A percentile compares a stretch with the other conserved stretches of the same genome.
Evolutionary conservation across 805 yeast genomes (phyloP).

Genomic region (Huiozyma naganishii): DNA sequence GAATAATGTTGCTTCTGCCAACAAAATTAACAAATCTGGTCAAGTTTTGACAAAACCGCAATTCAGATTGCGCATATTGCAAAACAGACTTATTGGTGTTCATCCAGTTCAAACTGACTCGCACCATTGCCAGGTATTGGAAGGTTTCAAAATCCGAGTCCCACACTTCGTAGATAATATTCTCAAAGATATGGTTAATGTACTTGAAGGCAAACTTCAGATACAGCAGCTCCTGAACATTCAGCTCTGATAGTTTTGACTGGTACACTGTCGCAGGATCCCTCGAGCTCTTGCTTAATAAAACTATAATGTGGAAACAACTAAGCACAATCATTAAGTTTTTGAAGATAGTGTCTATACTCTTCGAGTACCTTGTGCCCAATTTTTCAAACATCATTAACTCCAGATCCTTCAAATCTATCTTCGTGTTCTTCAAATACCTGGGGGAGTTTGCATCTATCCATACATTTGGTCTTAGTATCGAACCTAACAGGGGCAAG

Average conservation of each 20-base stretch:
- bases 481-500: conserved; percentile 19
- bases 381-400: conserved; percentile 16
- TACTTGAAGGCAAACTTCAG: conserved; percentile 34
- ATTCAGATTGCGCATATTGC: conserved; percentile 26
- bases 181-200: conserved; percentile 27
- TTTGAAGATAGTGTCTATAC: conserved; percentile 16
- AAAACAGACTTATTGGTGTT: conserved; percentile 37
- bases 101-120: conserved; percentile 50
- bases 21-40: conserved; percentile 26
- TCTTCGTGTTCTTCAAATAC: conserved; percentile 1
- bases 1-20: conserved; percentile 4
- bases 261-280: not conserved
- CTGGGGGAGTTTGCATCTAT: conserved; percentile 1
- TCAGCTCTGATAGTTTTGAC: conserved; percentile 7
- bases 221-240: conserved; percentile 10
- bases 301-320: conserved; percentile 17
- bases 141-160: conserved; percentile 10
- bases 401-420: conserved; percentile 10
- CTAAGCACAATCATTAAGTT: conserved; percentile 18
- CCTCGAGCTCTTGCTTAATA: not conserved
- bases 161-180: conserved; percentile 25
- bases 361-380: conserved; percentile 17
- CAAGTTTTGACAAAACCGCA: conserved; percentile 24
- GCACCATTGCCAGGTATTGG: conserved; percentile 29
- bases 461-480: conserved; percentile 19